Conservation (phyloP, 2,329 filamentous ascomycete genomes). For the Coleophoma cylindrospora region DNA sequence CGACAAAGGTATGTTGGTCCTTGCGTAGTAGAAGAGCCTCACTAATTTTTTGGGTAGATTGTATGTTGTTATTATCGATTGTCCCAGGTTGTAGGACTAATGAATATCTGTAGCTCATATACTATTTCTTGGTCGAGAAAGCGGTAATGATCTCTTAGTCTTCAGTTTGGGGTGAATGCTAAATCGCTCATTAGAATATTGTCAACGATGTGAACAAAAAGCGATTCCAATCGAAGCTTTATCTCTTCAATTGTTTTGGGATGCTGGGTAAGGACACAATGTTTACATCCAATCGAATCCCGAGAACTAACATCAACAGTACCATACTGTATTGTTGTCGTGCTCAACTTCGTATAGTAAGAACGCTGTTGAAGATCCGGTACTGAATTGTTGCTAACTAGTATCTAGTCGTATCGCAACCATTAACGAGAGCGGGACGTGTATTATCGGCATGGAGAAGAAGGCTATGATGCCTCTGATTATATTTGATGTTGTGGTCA, state of each 20-base stretch:
- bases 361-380: background rate
- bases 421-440: constrained; percentile 36
- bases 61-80: background rate
- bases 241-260: constrained; percentile 55
- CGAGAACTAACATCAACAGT: constrained; percentile 5
- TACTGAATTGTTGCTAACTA: background rate
- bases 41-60: background rate
- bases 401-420: constrained; percentile 38
- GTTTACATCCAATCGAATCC: too few relatives aligned
- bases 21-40: background rate
- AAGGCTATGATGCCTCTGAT: constrained; percentile 56
- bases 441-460: constrained; percentile 56
- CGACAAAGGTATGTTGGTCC: constrained; percentile 44
- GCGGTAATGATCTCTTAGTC: constrained; percentile 48
- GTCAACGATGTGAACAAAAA: constrained; percentile 4
- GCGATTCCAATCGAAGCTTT: constrained; percentile 49
- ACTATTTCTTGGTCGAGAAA: constrained; percentile 60
- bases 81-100: background rate
- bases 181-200: background rate
- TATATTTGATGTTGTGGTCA: constrained; percentile 53
- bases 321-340: constrained; percentile 13
- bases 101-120: constrained; percentile 36
- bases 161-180: constrained; percentile 34
- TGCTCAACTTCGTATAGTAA: constrained; percentile 34
- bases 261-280: constrained; percentile 36